Evolutionary conservation across 768 basidiomycete genomes (phyloP), one percentile per base, ranked within the genome.

Genomic region (Trametes maxima): DNA sequence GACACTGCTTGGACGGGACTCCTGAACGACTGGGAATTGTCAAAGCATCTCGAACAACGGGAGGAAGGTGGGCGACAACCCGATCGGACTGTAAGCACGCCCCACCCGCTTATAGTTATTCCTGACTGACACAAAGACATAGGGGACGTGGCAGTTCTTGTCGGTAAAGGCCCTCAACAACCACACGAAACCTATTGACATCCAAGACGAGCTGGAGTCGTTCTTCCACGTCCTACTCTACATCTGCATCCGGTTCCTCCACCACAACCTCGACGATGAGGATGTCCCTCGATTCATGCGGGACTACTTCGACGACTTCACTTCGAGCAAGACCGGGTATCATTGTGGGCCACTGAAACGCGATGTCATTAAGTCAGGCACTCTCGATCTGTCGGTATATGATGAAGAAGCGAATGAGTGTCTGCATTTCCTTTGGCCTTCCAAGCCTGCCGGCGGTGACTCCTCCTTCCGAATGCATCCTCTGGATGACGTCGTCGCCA

Each of bases 221-320:
- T 43, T 61, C 46, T 49, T 61, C 47, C 60, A 61, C 22, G 40
- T 61, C 46, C 37, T 50, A 5, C 24, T 61, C 8, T 55, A 50
- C 33, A 22, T 24, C 24, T 50, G 46, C 39, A 59, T 69, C 55
- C 62, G 65, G 16, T 37, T 54, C 21, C 65, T 66, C 17, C 61
- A 25, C 3, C 37, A 49, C 53, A 69, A 51, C 56, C 58, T 57
- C 40, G 58, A 58, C 13, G 56, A 66, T 24, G 2, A n/a, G 1
- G 19, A 33, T 19, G 65, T 52, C 1, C 63, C 52, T 19, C 54
- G 36, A 43, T 65, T 64, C 53, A 39, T 45, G 17, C 60, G 64
- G 35, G 39, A 42, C 37, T 56, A 56, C 43, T 62, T 57, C 21
- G 54, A 56, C 25, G 60, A 28, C 17, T 51, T n/a, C 49, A 33